phyloP scores from a whole-genome alignment of 1,139 yeast species.

The Ashbya aceris region DNA sequence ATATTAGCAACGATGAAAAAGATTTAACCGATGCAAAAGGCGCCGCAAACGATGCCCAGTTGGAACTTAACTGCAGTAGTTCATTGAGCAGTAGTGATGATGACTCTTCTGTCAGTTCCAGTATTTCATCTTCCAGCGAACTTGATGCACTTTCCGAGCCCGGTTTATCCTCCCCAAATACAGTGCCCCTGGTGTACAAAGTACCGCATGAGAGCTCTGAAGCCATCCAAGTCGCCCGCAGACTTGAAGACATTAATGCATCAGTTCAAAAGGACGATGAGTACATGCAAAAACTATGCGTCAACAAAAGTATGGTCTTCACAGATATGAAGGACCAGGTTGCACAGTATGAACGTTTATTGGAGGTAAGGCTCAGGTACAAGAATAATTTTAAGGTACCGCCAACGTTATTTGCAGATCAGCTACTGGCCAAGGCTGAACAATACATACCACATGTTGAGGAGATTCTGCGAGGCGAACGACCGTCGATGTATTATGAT shows the following conservation, averaged over 20 bases:
- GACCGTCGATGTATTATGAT: conserved; percentile 40
- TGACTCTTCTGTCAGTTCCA: too few relatives aligned
- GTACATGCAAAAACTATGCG: not conserved
- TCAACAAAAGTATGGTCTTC: not conserved
- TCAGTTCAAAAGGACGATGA: not conserved
- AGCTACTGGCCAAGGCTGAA: conserved; percentile 27
- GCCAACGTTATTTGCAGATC: conserved; percentile 16
- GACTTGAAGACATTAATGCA: conserved; percentile 1
- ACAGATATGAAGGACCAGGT: conserved; percentile 1
- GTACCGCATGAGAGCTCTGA: not conserved
- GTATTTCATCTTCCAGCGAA: too few relatives aligned
- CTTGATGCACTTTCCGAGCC: too few relatives aligned
- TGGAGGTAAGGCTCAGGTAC: conserved; percentile 5
- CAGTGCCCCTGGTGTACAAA: not conserved
- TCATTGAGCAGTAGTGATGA: too few relatives aligned
- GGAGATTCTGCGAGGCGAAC: conserved; percentile 37
- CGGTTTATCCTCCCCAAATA: not conserved
- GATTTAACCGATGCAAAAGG: too few relatives aligned
- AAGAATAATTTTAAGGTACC: conserved; percentile 13
- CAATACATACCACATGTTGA: conserved; percentile 33
- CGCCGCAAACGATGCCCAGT: too few relatives aligned
- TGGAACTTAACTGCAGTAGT: too few relatives aligned
- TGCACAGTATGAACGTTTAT: not conserved
- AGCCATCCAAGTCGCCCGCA: not conserved
- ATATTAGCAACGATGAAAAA: not conserved